A percentile compares a stretch with the other conserved stretches of the same genome.
These are phyloP conservation scores for Gloeopeniophorella convolvens DNA, from an alignment of 768 basidiomycete species.

Conservation along the genomic window DNA sequence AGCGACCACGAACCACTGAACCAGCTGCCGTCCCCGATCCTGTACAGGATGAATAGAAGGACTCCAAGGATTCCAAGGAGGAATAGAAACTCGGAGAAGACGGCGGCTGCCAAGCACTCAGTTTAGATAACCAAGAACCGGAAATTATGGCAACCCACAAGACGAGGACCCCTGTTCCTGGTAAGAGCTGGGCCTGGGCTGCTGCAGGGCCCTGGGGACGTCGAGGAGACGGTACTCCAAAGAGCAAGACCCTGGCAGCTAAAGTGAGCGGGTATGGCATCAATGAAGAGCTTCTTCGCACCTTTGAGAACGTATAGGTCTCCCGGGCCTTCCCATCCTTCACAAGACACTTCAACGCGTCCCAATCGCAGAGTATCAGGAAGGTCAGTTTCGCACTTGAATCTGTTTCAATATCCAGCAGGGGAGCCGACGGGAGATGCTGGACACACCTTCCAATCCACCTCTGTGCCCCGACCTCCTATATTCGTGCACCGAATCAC, in stretches of 20 bases:
- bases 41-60: slow-evolving; percentile 49
- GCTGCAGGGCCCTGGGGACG: slow-evolving; percentile 39
- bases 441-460: slow-evolving; percentile 81
- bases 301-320: slow-evolving; percentile 86
- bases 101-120: too few relatives aligned
- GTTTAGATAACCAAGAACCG: too few relatives aligned
- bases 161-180: too few relatives aligned
- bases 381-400: slow-evolving; percentile 83
- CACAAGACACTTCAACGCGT: slow-evolving; percentile 79
- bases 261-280: background rate
- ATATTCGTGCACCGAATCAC: slow-evolving; percentile 79
- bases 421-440: background rate
- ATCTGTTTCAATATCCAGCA: too few relatives aligned
- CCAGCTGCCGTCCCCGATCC: too few relatives aligned
- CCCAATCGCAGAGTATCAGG: slow-evolving; percentile 81
- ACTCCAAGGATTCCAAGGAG: slow-evolving; percentile 28
- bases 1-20: slow-evolving; percentile 41
- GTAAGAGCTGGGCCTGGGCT: too few relatives aligned
- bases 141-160: too few relatives aligned
- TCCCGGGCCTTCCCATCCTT: slow-evolving; percentile 81
- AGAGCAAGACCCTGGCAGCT: slow-evolving; percentile 68
- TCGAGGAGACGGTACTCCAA: slow-evolving; percentile 78
- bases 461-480: slow-evolving; percentile 69
- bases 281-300: slow-evolving; percentile 24
- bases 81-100: slow-evolving; percentile 10